These are phyloP conservation scores for Lactifluus piperatus DNA, from an alignment of 768 basidiomycete genomes.

Conservation along the genomic window DNA sequence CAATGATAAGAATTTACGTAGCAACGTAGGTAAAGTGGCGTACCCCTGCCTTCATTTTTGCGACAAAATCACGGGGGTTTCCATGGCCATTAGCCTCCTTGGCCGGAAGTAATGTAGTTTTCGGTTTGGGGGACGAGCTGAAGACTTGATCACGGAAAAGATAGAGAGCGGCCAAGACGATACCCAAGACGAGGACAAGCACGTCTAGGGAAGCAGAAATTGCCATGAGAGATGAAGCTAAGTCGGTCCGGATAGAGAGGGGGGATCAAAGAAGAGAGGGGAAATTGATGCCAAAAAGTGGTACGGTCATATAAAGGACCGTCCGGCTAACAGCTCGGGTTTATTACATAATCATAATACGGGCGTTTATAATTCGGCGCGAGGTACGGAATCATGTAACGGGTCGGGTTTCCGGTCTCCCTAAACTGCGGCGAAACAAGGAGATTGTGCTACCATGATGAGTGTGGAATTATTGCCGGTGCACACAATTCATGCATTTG, in stretches of 20 bases:
- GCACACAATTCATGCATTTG: too few relatives aligned
- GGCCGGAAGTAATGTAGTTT: slow-evolving; percentile 35
- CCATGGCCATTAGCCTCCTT: slow-evolving; percentile 51
- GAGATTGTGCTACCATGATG: too few relatives aligned
- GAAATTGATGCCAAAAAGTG: not conserved
- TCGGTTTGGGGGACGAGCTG: slow-evolving; percentile 49
- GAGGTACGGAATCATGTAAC: too few relatives aligned
- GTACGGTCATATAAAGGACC: slow-evolving; percentile 1
- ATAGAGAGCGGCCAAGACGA: slow-evolving; percentile 67
- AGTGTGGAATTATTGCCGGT: too few relatives aligned
- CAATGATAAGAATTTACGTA: not conserved
- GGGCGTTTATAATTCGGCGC: too few relatives aligned
- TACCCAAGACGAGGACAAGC: slow-evolving; percentile 61
- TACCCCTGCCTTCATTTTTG: slow-evolving; percentile 91
- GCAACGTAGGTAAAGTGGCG: slow-evolving; percentile 28
- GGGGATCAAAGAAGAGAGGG: slow-evolving; percentile 7
- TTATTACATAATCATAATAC: not conserved
- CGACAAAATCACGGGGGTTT: slow-evolving; percentile 90
- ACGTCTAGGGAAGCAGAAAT: slow-evolving; percentile 62
- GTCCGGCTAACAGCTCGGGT: not conserved
- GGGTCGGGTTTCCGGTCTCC: too few relatives aligned
- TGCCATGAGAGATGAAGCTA: slow-evolving; percentile 40
- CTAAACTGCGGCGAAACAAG: too few relatives aligned
- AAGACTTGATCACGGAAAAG: slow-evolving; percentile 82
- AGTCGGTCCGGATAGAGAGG: too few relatives aligned